A percentile compares a stretch with the other conserved stretches of the same genome.
Conservation (phyloP, 2,329 filamentous ascomycete genomes). For the Neopestalotiopsis sp. region DNA sequence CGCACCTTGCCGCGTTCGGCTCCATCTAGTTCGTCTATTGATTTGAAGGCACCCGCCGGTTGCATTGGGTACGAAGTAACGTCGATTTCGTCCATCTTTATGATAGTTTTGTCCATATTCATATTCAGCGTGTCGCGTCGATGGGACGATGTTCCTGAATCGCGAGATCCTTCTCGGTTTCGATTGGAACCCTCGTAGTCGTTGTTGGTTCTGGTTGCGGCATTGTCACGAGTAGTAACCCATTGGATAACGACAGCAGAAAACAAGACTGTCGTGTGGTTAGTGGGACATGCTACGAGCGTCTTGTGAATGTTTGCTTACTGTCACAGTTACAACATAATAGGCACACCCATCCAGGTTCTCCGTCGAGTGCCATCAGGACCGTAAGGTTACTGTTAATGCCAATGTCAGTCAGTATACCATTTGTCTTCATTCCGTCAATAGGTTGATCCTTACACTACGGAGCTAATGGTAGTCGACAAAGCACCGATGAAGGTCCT, state of each 20-base stretch:
- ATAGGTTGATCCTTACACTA: no score
- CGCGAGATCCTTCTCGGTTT: background rate
- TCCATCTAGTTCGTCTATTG: background rate
- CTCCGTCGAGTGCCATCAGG: constrained; percentile 62
- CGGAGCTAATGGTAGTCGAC: no score
- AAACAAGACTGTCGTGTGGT: constrained; percentile 57
- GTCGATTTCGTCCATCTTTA: background rate
- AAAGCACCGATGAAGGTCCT: no score
- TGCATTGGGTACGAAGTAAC: constrained; percentile 2
- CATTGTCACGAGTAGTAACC: constrained; percentile 55
- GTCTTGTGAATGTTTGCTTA: constrained; percentile 38
- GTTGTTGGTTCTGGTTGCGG: constrained; percentile 28
- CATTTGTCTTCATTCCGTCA: no score
- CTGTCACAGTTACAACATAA: constrained; percentile 70
- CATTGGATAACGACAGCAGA: constrained; percentile 65
- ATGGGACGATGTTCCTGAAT: background rate
- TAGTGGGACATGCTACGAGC: background rate
- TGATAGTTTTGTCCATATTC: background rate
- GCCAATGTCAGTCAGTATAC: background rate
- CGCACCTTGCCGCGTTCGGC: background rate
- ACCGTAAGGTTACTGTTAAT: constrained; percentile 59
- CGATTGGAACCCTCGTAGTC: background rate
- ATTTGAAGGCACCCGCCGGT: background rate
- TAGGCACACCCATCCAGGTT: constrained; percentile 69
- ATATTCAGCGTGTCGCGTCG: background rate